phyloP scores from a whole-genome alignment of 179 eudicot genomes.

The Amaranthus tricolor region DNA sequence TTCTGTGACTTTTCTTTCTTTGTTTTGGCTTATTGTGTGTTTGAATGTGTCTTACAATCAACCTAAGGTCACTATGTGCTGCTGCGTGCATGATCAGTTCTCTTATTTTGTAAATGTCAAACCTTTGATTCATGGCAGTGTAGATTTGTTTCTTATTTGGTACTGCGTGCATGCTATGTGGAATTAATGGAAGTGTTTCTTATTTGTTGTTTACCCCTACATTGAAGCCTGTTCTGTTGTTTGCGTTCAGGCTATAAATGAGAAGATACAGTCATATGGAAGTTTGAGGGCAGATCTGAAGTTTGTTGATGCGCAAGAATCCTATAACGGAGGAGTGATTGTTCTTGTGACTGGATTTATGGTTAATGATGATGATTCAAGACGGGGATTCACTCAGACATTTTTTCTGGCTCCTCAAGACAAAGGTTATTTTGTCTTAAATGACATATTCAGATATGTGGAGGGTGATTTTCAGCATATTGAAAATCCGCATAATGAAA shows the following conservation, averaged over 20 bases:
- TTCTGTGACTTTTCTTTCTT: no score
- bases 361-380: conserved; percentile 46
- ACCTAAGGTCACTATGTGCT: no score
- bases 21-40: no score
- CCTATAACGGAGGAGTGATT: conserved; percentile 67
- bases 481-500: conserved; percentile 22
- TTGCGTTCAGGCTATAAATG: conserved; percentile 65
- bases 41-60: no score
- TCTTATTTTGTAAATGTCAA: neutral
- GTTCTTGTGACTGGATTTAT: conserved; percentile 77
- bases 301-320: conserved; percentile 86
- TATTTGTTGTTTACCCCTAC: neutral
- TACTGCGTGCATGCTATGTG: neutral
- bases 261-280: conserved; percentile 66
- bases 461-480: conserved; percentile 34
- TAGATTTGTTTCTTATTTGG: neutral
- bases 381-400: conserved; percentile 59
- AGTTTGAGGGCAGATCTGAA: conserved; percentile 69
- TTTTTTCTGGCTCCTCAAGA: conserved; percentile 96
- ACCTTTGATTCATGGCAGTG: neutral
- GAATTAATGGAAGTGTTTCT: neutral
- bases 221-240: neutral
- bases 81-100: no score
- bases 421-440: conserved; percentile 73
- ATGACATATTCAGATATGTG: conserved; percentile 75